phyloP scores from a whole-genome alignment of 495 filamentous ascomycete species.

The Apiosordaria backusii region DNA sequence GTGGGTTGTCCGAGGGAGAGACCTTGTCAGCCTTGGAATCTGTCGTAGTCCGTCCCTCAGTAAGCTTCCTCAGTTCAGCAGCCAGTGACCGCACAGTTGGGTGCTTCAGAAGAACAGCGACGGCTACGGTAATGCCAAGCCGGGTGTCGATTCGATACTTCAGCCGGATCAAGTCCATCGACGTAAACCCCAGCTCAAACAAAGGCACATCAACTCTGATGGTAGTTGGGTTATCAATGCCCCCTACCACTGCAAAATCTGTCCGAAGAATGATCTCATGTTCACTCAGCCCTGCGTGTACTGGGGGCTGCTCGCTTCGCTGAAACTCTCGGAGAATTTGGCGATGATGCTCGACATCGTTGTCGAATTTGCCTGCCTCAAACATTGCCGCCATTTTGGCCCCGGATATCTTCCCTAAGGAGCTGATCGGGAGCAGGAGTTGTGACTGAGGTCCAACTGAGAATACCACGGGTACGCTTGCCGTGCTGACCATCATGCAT shows the following conservation, averaged over 20 bases:
- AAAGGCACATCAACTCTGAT: constrained; percentile 18
- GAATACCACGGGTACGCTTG: too few species aligned
- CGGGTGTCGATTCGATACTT: constrained; percentile 23
- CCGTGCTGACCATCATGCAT: too few species aligned
- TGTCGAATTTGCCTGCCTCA: constrained; percentile 27
- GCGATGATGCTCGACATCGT: constrained; percentile 1
- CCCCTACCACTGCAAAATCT: neutral
- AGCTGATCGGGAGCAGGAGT: constrained; percentile 30
- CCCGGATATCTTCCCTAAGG: constrained; percentile 48
- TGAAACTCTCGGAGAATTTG: too few species aligned
- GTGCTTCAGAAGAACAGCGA: constrained; percentile 45
- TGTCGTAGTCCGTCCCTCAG: too few species aligned
- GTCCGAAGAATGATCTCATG: too few species aligned
- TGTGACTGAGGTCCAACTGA: too few species aligned
- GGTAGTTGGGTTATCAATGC: too few species aligned
- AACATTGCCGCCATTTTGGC: constrained; percentile 34
- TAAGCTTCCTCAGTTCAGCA: too few species aligned
- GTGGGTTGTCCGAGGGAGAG: too few species aligned
- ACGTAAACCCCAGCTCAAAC: constrained; percentile 44
- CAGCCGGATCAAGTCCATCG: constrained; percentile 43
- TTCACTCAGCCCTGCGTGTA: too few species aligned
- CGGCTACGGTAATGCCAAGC: constrained; percentile 28
- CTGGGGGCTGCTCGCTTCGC: too few species aligned
- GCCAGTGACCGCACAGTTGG: constrained; percentile 27
- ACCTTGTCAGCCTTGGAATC: too few species aligned